Conservation (phyloP, 1,284 basidiomycete genomes). For the Sphaerobolus stellatus region DNA sequence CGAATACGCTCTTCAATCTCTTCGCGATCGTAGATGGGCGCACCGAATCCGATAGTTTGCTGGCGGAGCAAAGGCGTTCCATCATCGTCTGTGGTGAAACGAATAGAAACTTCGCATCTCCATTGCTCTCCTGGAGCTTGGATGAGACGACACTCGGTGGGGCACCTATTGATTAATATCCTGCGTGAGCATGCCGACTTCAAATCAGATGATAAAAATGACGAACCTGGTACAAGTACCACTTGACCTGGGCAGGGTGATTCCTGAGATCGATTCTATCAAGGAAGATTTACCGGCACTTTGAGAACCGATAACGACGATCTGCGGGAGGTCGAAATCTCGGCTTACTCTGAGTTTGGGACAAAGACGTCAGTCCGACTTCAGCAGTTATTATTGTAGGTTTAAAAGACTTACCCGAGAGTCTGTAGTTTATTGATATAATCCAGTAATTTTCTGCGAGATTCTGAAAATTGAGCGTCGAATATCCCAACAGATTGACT, state of each 20-base stretch:
- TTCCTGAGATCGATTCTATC: slow-evolving; percentile 72
- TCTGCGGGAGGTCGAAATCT: slow-evolving; percentile 68
- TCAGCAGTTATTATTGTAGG: neutral
- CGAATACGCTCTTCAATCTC: slow-evolving; percentile 65
- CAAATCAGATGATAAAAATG: slow-evolving; percentile 6
- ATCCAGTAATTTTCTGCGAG: slow-evolving; percentile 15
- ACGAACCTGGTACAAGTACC: slow-evolving; percentile 66
- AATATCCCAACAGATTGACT: slow-evolving; percentile 7
- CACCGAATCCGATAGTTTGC: slow-evolving; percentile 51
- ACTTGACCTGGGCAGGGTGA: slow-evolving; percentile 62
- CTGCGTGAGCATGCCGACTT: slow-evolving; percentile 4
- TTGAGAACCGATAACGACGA: slow-evolving; percentile 66
- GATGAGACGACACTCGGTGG: slow-evolving; percentile 57
- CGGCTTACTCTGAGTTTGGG: slow-evolving; percentile 49
- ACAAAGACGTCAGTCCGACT: neutral
- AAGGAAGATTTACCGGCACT: slow-evolving; percentile 73
- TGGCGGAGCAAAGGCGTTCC: slow-evolving; percentile 45
- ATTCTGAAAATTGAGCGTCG: slow-evolving; percentile 2
- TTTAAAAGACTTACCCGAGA: slow-evolving; percentile 16
- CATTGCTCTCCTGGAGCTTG: slow-evolving; percentile 43
- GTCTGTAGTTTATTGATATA: slow-evolving; percentile 15
- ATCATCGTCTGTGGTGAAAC: slow-evolving; percentile 46
- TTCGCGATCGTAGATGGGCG: slow-evolving; percentile 46
- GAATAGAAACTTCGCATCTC: slow-evolving; percentile 61
- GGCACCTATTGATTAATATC: slow-evolving; percentile 55